Percentiles rank a stretch among this genome's conserved stretches.
These are phyloP conservation scores for Cunninghamia lanceolata DNA, from an alignment of 75 land plant species.

Conservation along the genomic window DNA sequence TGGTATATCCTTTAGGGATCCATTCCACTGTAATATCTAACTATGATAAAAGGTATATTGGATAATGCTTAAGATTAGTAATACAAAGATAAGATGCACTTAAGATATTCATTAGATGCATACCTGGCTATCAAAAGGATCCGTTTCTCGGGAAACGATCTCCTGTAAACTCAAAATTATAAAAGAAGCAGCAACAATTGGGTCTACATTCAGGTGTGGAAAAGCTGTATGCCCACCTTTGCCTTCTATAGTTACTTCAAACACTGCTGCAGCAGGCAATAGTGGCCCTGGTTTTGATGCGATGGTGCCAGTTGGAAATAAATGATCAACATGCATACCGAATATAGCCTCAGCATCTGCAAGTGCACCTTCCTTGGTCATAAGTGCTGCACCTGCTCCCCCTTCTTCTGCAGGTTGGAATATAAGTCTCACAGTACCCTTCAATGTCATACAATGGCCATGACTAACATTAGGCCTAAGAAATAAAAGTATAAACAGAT, in stretches of 20 bases:
- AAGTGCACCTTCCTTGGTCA: slow-evolving; percentile 70
- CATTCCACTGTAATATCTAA: too few relatives aligned
- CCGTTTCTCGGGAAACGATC: slow-evolving; percentile 62
- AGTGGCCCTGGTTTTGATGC: slow-evolving; percentile 47
- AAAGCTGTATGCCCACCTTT: slow-evolving; percentile 65
- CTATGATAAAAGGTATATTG: too few relatives aligned
- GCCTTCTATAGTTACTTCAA: slow-evolving; percentile 44
- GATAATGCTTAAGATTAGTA: too few relatives aligned
- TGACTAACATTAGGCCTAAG: background rate
- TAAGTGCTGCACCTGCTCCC: slow-evolving; percentile 54
- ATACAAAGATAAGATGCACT: too few relatives aligned
- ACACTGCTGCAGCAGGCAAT: slow-evolving; percentile 44
- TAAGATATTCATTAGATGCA: background rate
- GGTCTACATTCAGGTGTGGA: slow-evolving; percentile 50
- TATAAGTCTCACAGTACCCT: slow-evolving; percentile 84
- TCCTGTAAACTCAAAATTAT: slow-evolving; percentile 64
- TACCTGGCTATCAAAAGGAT: slow-evolving; percentile 57
- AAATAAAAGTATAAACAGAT: background rate
- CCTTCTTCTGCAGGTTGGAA: slow-evolving; percentile 89
- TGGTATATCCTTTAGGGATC: too few relatives aligned
- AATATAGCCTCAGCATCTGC: slow-evolving; percentile 55
- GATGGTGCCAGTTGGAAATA: slow-evolving; percentile 35
- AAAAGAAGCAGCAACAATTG: slow-evolving; percentile 55
- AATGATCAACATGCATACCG: slow-evolving; percentile 59
- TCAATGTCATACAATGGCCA: background rate